These are phyloP conservation scores for Leccinum fuscescens DNA, from an alignment of 1,284 basidiomycete species.

Conservation along the genomic window DNA sequence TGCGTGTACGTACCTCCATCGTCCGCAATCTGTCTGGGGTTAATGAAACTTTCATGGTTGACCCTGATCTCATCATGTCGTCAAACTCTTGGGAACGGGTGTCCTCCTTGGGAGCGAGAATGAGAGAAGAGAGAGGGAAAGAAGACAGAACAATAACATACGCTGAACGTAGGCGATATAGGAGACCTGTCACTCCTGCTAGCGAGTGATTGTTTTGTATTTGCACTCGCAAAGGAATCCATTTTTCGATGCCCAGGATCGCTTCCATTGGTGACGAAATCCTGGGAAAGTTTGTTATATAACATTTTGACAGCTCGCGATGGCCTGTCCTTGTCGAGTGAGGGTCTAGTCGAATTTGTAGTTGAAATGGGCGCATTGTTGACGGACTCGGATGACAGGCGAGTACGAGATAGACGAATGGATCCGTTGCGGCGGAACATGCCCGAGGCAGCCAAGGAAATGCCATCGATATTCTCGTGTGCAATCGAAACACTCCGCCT, in stretches of 20 bases:
- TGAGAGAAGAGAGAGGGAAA: slow-evolving; percentile 4
- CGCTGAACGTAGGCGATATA: slow-evolving; percentile 36
- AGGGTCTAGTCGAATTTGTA: slow-evolving; percentile 43
- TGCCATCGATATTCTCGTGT: slow-evolving; percentile 35
- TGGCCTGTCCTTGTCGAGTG: slow-evolving; percentile 47
- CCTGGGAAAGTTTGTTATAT: slow-evolving; percentile 42
- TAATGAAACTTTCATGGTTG: slow-evolving; percentile 92
- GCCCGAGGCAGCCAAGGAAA: slow-evolving; percentile 28
- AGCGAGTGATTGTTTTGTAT: slow-evolving; percentile 38
- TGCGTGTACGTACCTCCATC: slow-evolving; percentile 70
- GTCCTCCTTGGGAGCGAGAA: slow-evolving; percentile 42
- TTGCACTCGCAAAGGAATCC: slow-evolving; percentile 53
- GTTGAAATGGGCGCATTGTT: slow-evolving; percentile 25
- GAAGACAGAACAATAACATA: slow-evolving; percentile 19
- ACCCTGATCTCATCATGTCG: slow-evolving; percentile 80
- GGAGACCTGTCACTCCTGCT: slow-evolving; percentile 35
- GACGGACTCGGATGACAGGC: slow-evolving; percentile 33
- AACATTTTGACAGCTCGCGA: slow-evolving; percentile 59
- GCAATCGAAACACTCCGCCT: slow-evolving; percentile 70
- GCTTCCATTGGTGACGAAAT: slow-evolving; percentile 39
- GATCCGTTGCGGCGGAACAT: slow-evolving; percentile 28
- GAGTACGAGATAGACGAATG: slow-evolving; percentile 24
- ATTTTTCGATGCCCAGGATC: slow-evolving; percentile 50
- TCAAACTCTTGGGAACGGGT: slow-evolving; percentile 79
- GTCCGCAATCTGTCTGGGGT: slow-evolving; percentile 89